Base-by-base conservation (phyloP, 2,329 filamentous ascomycete genomes). In the Cladosporium sp. region DNA sequence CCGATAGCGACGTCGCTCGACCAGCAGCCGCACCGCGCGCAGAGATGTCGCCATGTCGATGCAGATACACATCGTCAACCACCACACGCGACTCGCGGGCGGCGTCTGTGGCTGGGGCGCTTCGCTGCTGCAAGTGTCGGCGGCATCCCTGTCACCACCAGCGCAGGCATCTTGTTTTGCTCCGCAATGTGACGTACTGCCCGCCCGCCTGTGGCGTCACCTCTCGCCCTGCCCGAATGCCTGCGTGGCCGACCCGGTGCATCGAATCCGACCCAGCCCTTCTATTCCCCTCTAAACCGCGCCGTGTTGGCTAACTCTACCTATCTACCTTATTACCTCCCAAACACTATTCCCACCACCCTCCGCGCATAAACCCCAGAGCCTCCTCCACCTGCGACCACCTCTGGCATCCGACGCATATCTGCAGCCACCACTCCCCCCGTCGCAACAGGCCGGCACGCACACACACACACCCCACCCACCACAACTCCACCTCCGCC, bases 271-370 rank as follows among this genome's bases (percentile, higher is more conserved):
- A 37, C 16, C 19, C 38, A 33, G 19, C 33, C 43, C 31, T 31
- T 31, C 19, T 35, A 28, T 10, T 19, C 28, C 33, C 44, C 38
- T 46, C 46, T 49, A 49, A 22, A 49, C 46, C 46, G 16, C 16
- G 16, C 16, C 16, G 16, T 18, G 16, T 3, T 18, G 22, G 22
- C 4, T 28, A 4, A 33, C 33, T 37, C 18, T 14, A n/a, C 46
- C n/a, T 33, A n/a, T 35, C 22, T 28, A 28, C 22, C 22, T 28
- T 1, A 28, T 3, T 28, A 28, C 22, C 33, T 46, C 34, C 11
- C 34, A 46, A 10, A 46, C 45, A 40, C 34, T 37, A 37, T 37
- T 37, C 9, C 10, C 34, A 14, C 32, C 14, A 49, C 46, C 37
- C 41, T 31, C 9, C 38, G 13, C n/a, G 13, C 38, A 16, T 14